These are phyloP conservation scores for Allium fistulosum DNA, from an alignment of 106 monocot genomes.

Conservation along the genomic window DNA sequence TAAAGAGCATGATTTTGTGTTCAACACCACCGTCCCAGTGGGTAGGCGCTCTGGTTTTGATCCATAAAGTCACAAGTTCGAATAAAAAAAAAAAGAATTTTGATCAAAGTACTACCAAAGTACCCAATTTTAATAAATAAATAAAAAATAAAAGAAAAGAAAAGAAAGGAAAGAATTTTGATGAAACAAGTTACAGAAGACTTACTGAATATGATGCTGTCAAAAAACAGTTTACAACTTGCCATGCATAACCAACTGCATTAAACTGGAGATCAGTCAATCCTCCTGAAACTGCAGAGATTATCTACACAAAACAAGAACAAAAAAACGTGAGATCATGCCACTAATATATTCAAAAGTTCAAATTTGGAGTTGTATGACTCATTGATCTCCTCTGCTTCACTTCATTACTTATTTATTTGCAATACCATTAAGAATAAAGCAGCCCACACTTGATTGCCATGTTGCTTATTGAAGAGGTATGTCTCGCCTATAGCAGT, in stretches of 20 bases:
- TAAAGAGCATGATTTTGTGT: neutral
- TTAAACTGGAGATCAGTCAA: constrained; percentile 53
- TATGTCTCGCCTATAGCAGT: constrained; percentile 66
- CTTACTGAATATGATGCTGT: constrained; percentile 62
- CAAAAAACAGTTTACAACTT: constrained; percentile 50
- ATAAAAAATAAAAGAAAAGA: too few relatives aligned
- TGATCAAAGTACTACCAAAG: too few relatives aligned
- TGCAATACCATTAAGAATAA: constrained; percentile 52
- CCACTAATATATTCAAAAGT: neutral
- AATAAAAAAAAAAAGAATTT: too few relatives aligned
- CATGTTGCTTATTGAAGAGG: constrained; percentile 51
- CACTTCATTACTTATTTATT: too few relatives aligned
- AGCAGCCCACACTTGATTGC: constrained; percentile 54
- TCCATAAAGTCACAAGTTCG: neutral
- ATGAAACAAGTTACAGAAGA: neutral
- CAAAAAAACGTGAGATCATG: neutral
- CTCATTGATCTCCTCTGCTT: too few relatives aligned
- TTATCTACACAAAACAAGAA: constrained; percentile 20
- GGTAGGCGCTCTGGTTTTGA: too few relatives aligned
- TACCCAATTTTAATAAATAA: too few relatives aligned
- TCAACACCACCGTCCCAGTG: too few relatives aligned
- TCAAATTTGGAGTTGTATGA: too few relatives aligned
- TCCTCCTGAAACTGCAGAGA: constrained; percentile 54
- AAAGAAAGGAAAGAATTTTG: too few relatives aligned
- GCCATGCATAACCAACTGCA: constrained; percentile 57